phyloP scores from a whole-genome alignment of 1,284 basidiomycete species.

The Pseudozyma pruni region DNA sequence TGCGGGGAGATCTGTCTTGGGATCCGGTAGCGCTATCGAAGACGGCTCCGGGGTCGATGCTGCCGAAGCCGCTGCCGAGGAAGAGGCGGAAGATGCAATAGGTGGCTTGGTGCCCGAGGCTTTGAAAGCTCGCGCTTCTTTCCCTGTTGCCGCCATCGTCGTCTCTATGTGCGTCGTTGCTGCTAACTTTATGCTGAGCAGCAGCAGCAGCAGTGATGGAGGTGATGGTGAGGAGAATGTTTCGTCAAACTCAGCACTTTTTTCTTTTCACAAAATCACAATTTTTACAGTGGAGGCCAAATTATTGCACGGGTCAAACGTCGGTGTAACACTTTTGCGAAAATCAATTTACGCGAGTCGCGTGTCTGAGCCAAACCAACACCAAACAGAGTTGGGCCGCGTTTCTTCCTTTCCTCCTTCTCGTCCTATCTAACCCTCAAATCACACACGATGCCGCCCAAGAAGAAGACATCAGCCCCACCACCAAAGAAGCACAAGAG shows the following conservation, averaged over 20 bases:
- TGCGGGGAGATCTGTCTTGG: constrained; percentile 21
- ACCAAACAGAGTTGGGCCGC: constrained; percentile 6
- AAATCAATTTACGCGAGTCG: constrained; percentile 34
- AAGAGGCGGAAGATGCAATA: constrained; percentile 5
- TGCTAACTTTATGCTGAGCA: not conserved
- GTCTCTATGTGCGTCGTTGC: not conserved
- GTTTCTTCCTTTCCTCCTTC: not conserved
- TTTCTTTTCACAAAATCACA: constrained; percentile 5
- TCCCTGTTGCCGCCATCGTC: constrained; percentile 1
- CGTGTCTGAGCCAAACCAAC: constrained; percentile 18
- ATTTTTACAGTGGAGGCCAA: constrained; percentile 19
- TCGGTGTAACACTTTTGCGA: constrained; percentile 8
- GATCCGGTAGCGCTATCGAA: constrained; percentile 22
- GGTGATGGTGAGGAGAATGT: not conserved
- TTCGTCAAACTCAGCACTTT: not conserved
- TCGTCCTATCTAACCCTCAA: not conserved
- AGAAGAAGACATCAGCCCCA: constrained; percentile 11
- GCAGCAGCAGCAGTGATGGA: constrained; percentile 10
- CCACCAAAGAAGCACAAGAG: constrained; percentile 10
- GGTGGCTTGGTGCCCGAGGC: not conserved
- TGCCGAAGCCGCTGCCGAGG: constrained; percentile 9
- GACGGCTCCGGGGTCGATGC: constrained; percentile 20
- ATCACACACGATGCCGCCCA: constrained; percentile 17
- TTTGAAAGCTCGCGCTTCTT: constrained; percentile 6
- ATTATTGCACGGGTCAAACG: not conserved